phyloP scores from a whole-genome alignment of 805 yeast genomes.

The Candida krabiensis region DNA sequence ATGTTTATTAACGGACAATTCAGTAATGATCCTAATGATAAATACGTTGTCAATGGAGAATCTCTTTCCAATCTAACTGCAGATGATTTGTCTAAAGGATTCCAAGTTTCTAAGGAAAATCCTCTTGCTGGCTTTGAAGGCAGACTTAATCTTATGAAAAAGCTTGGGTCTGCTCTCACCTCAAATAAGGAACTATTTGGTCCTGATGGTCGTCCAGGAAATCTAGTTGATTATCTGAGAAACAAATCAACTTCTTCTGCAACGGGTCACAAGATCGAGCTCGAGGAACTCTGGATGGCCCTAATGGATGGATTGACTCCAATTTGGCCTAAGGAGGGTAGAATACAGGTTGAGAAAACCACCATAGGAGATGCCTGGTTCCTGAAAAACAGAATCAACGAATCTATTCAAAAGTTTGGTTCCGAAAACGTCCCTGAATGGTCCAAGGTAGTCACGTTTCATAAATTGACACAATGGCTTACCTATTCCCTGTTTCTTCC shows the following conservation, averaged over 20 bases:
- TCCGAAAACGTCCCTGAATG: conserved; percentile 31
- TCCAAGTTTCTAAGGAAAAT: conserved; percentile 50
- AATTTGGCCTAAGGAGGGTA: conserved; percentile 61
- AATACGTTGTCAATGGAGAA: conserved; percentile 44
- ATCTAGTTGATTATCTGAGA: conserved; percentile 49
- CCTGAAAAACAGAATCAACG: conserved; percentile 33
- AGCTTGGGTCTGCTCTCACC: conserved; percentile 47
- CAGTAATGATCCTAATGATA: conserved; percentile 30
- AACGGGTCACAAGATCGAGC: conserved; percentile 35
- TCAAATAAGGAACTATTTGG: conserved; percentile 43
- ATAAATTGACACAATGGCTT: conserved; percentile 67
- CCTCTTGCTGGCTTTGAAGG: conserved; percentile 58
- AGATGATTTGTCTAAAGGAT: conserved; percentile 38
- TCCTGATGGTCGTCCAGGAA: conserved; percentile 41
- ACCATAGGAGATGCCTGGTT: conserved; percentile 67
- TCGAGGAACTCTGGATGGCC: conserved; percentile 52
- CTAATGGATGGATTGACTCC: conserved; percentile 55
- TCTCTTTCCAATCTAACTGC: conserved; percentile 38
- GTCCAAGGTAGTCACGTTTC: conserved; percentile 55
- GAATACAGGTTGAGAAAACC: conserved; percentile 49
- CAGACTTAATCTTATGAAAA: conserved; percentile 44
- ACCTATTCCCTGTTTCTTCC: conserved; percentile 61
- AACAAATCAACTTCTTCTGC: conserved; percentile 19
- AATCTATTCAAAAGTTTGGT: conserved; percentile 19
- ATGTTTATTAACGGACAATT: conserved; percentile 52